Base-by-base conservation (phyloP, 2,329 filamentous ascomycete species). In the Venturia nashicola region DNA sequence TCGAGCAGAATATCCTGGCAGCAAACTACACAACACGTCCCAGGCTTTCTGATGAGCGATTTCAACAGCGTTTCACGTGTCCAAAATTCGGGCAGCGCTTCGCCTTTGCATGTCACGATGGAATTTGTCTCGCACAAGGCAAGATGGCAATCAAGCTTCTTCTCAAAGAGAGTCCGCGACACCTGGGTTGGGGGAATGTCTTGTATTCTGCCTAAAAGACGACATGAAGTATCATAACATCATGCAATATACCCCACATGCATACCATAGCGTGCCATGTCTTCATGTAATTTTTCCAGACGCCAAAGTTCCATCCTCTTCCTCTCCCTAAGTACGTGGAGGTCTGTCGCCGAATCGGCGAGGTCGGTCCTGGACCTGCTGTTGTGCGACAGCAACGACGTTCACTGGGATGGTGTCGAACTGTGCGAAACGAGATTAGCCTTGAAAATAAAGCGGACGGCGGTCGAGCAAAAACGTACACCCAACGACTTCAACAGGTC, bases 331-430 rank as follows among this genome's bases (percentile, higher is more conserved):
- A 36, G 67, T 68, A 66, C 73, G 70, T 63, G 72, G 72, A 66
- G 70, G 76, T 70, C 86, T 85, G 81, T 88, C 86, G 74, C 82
- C 83, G 81, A 89, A 92, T 76, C 90, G 85, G 76, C 89, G 88
- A 72, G 84, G 85, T 71, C 91, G 89, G 82, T 97, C 92, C 75
- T 84, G 79, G 69, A 84, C 80, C 83, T 97, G 92, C 78, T 90
- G 86, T 83, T 97, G 92, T 72, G 88, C 83, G 71, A 99, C 91
- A 71, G 88, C 81, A 73, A 95, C 86, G 74, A 97, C 91, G 82
- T 95, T 97, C 88, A 96, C 91, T 78, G 93, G 89, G 80, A 99
- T 92, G 72, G 86, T 86, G 81, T 99, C 94, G 84, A 99, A 99
- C 92, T 97, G 73, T 67, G 71, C 66, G 69, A 64, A 27, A 34